These are phyloP conservation scores for Macrotyloma uniflorum DNA, from an alignment of 306 rosid species.

Conservation along the genomic window DNA sequence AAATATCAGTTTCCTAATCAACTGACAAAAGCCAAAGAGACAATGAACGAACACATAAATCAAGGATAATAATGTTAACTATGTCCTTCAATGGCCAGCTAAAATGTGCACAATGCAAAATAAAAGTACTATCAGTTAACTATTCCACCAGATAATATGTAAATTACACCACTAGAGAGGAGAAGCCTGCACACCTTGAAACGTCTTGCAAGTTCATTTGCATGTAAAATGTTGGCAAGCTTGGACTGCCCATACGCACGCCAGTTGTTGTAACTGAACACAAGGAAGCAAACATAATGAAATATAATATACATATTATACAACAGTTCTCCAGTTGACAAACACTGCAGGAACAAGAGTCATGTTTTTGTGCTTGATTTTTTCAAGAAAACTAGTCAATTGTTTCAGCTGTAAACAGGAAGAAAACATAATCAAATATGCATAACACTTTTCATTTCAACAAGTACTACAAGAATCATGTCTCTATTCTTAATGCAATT, in stretches of 20 bases:
- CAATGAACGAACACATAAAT: not conserved
- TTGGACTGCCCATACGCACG: slow-evolving; percentile 93
- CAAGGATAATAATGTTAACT: slow-evolving; percentile 25
- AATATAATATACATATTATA: not conserved
- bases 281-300: slow-evolving; percentile 25
- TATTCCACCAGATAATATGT: slow-evolving; percentile 21
- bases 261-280: slow-evolving; percentile 64
- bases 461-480: not conserved
- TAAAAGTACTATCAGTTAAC: slow-evolving; percentile 5
- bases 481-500: not conserved
- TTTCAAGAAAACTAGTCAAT: slow-evolving; percentile 25
- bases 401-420: slow-evolving; percentile 49
- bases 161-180: slow-evolving; percentile 17
- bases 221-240: slow-evolving; percentile 86
- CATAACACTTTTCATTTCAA: slow-evolving; percentile 20
- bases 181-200: slow-evolving; percentile 57
- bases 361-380: not conserved
- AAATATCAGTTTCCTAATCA: slow-evolving; percentile 1
- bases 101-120: not conserved
- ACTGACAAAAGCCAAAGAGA: slow-evolving; percentile 15
- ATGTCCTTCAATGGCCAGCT: not conserved
- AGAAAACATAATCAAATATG: slow-evolving; percentile 8
- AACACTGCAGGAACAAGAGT: not conserved
- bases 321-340: slow-evolving; percentile 2
- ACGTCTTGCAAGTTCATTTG: slow-evolving; percentile 74